phyloP scores from a whole-genome alignment of 169 alveolate species.

The Eimeria praecox region DNA sequence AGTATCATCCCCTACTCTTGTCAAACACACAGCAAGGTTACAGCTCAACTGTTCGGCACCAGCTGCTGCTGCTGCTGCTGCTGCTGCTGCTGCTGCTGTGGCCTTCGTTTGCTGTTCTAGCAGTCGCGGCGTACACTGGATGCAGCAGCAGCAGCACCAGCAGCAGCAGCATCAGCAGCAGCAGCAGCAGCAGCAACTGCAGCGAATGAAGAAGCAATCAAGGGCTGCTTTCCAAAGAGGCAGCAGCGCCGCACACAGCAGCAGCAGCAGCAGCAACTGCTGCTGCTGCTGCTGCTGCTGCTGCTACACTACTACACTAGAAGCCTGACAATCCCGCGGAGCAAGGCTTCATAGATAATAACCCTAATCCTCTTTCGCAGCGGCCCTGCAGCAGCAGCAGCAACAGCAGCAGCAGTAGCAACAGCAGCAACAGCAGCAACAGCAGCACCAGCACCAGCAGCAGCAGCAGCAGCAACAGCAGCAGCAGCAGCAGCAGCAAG shows the following conservation, averaged over 20 bases:
- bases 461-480: conserved; percentile 31
- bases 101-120: background rate
- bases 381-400: conserved; percentile 14
- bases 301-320: too few relatives aligned
- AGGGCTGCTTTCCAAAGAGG: conserved; percentile 29
- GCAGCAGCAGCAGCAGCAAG: too few relatives aligned
- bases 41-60: too few relatives aligned
- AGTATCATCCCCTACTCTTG: too few relatives aligned
- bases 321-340: background rate
- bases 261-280: too few relatives aligned
- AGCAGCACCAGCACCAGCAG: conserved; percentile 16
- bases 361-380: too few relatives aligned
- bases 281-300: too few relatives aligned
- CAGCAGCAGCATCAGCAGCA: background rate
- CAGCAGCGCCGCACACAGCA: conserved; percentile 1
- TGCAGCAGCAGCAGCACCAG: conserved; percentile 30
- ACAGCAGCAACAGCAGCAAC: conserved; percentile 11
- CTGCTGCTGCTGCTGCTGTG: too few relatives aligned
- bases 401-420: conserved; percentile 12
- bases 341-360: background rate
- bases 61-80: too few relatives aligned
- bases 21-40: too few relatives aligned
- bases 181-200: conserved; percentile 49
- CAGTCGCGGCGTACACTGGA: background rate
- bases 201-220: conserved; percentile 7